Base-by-base conservation (phyloP, 495 filamentous ascomycete genomes). In the Talaromyces stipitatus region DNA sequence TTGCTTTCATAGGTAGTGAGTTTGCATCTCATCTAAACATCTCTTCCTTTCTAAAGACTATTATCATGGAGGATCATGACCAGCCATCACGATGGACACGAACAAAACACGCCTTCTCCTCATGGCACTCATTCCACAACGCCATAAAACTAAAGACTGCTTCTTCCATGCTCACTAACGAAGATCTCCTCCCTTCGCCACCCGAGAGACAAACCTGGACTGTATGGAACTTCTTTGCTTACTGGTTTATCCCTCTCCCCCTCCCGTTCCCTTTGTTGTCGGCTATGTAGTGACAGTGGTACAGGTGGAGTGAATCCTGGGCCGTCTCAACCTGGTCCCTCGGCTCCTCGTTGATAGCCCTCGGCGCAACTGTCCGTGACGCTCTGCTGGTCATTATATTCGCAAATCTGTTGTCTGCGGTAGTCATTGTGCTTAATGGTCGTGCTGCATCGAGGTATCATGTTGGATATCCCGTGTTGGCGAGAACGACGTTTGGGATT, bases 381-480 rank as follows among this genome's bases (percentile, higher is more conserved):
- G 51, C 51, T 1, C 12, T 54, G n/a, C 51, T 54, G 4, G 51
- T 54, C 4, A 36, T 54, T 14, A 28, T 54, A 27, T 54, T 54
- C 22, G 51, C 51, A 6, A 54, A 54, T 14, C 3, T 54, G 32
- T 60, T 58, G n/a, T 75, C 72, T 23, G 56, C 41, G 14, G 54
- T 57, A n/a, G 46, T 60, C n/a, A 56, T 62, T 23, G 47, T 56
- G 20, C 58, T 64, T 16, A 64, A 64, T 45, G 58, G 56, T 23
- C 62, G 62, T 12, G 59, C 45, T 14, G 62, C 59, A 8, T 58
- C 59, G 3, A 45, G 53, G 26, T 64, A 61, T 50, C 62, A 64
- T 48, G 41, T 81, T 6, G 78, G 79, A 6, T 86, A 83, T 67
- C 79, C 82, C 7, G 79, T 85, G 16, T 69, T 80, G 48, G 72